Conservation (phyloP, 305 asterid species). For the Fraxinus nigra region DNA sequence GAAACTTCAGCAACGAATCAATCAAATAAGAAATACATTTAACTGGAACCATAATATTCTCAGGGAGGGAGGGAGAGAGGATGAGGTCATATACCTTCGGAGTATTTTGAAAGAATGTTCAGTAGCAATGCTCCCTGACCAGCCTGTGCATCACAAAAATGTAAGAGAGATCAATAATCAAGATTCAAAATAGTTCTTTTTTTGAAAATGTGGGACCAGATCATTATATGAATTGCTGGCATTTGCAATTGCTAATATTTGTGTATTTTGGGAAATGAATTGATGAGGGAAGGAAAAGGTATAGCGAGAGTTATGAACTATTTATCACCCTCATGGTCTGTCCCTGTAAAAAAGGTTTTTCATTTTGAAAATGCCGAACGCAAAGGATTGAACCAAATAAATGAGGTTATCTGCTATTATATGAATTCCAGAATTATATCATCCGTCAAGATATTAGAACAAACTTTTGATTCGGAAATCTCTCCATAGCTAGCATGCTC, state of each 20-base stretch:
- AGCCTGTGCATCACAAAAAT: constrained; percentile 11
- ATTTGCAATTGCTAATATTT: background rate
- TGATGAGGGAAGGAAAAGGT: background rate
- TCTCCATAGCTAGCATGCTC: constrained; percentile 29
- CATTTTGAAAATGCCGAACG: background rate
- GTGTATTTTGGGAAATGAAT: background rate
- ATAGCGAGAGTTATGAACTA: background rate
- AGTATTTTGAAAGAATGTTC: constrained; percentile 27
- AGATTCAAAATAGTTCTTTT: background rate
- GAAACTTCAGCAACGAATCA: background rate
- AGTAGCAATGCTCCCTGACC: constrained; percentile 22
- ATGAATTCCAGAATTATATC: background rate
- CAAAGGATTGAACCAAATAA: background rate
- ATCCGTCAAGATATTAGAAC: background rate
- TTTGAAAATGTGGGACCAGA: background rate
- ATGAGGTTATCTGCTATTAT: background rate
- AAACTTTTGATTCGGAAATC: constrained; percentile 30
- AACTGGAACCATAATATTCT: background rate
- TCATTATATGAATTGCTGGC: background rate
- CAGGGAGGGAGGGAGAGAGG: background rate
- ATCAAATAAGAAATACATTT: constrained; percentile 2
- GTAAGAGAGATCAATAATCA: background rate
- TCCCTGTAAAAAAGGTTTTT: background rate
- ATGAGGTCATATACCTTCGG: constrained; percentile 13
- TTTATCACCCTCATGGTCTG: background rate